These are phyloP conservation scores for Fusarium neocosmosporiellum DNA, from an alignment of 2,329 filamentous ascomycete species.

Conservation along the genomic window DNA sequence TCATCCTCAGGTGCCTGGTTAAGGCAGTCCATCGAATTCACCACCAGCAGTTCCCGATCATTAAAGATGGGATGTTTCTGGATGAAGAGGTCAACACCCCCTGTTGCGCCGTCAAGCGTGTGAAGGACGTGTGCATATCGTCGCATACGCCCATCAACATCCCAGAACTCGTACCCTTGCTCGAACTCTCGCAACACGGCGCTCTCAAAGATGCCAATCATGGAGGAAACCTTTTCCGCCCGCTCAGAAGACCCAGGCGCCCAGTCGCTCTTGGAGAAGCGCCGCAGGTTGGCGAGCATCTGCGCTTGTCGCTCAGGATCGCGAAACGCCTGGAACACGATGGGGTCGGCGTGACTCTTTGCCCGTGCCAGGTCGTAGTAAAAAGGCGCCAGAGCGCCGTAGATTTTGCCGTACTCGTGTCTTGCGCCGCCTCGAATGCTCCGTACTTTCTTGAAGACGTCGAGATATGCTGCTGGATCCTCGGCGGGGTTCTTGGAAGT, in stretches of 20 bases:
- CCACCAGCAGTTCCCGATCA: constrained; percentile 73
- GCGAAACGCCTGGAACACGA: constrained; percentile 86
- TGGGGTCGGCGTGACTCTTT: constrained; percentile 80
- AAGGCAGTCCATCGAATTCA: constrained; percentile 83
- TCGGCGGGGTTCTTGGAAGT: constrained; percentile 58
- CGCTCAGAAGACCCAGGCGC: constrained; percentile 78
- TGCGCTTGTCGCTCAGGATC: constrained; percentile 91
- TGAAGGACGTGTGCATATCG: constrained; percentile 89
- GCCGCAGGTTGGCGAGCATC: constrained; percentile 84
- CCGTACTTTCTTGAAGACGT: constrained; percentile 74
- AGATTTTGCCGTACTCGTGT: constrained; percentile 90
- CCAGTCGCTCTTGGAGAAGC: constrained; percentile 85
- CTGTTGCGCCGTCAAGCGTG: constrained; percentile 81
- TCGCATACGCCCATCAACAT: constrained; percentile 89
- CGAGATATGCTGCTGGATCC: constrained; percentile 74
- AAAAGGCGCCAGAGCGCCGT: constrained; percentile 87
- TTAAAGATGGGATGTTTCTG: constrained; percentile 88
- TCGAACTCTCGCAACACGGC: constrained; percentile 93
- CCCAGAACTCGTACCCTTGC: constrained; percentile 88
- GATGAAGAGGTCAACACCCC: constrained; percentile 85
- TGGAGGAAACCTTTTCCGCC: constrained; percentile 77
- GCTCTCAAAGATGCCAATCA: constrained; percentile 88
- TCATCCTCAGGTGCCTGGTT: constrained; percentile 73
- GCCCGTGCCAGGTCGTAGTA: constrained; percentile 84
- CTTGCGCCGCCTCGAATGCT: constrained; percentile 88